Evolutionary conservation across 2,329 filamentous ascomycete species (phyloP).

Genomic region (Fusarium multiceps): DNA sequence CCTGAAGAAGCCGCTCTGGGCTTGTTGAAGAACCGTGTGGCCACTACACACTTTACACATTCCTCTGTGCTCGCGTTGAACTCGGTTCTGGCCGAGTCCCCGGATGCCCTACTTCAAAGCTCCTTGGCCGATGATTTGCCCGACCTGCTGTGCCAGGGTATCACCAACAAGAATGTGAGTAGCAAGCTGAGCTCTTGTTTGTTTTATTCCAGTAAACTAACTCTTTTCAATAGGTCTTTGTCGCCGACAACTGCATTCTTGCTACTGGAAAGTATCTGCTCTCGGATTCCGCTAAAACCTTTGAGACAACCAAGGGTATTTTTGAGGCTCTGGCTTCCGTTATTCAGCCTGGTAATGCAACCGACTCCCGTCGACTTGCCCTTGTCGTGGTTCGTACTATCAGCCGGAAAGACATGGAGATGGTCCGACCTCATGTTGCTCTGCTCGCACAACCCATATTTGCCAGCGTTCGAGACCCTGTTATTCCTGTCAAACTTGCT

Average conservation of each 20-base stretch:
- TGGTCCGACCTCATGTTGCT: constrained; percentile 83
- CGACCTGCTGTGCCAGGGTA: constrained; percentile 81
- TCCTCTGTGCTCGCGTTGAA: constrained; percentile 89
- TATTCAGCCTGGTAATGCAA: constrained; percentile 80
- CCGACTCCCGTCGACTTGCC: constrained; percentile 85
- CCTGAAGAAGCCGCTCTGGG: constrained; percentile 73
- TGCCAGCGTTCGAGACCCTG: constrained; percentile 85
- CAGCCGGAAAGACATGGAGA: constrained; percentile 80
- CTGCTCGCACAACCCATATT: constrained; percentile 88
- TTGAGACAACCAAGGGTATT: constrained; percentile 81
- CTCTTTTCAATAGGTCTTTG: constrained; percentile 68
- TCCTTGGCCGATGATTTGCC: constrained; percentile 78
- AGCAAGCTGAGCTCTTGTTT: neutral
- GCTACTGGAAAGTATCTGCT: constrained; percentile 93
- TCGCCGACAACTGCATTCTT: constrained; percentile 88
- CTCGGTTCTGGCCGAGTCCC: constrained; percentile 84
- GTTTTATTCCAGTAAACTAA: neutral
- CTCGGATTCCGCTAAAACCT: constrained; percentile 72
- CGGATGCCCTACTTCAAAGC: constrained; percentile 73
- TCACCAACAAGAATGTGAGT: constrained; percentile 79
- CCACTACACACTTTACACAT: constrained; percentile 79
- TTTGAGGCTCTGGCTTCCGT: constrained; percentile 81
- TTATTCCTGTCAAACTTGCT: constrained; percentile 95
- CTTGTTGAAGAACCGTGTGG: constrained; percentile 76
- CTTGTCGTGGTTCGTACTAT: constrained; percentile 90